These are phyloP conservation scores for Tilletia walkeri DNA, from an alignment of 1,284 basidiomycete genomes.

Conservation along the genomic window DNA sequence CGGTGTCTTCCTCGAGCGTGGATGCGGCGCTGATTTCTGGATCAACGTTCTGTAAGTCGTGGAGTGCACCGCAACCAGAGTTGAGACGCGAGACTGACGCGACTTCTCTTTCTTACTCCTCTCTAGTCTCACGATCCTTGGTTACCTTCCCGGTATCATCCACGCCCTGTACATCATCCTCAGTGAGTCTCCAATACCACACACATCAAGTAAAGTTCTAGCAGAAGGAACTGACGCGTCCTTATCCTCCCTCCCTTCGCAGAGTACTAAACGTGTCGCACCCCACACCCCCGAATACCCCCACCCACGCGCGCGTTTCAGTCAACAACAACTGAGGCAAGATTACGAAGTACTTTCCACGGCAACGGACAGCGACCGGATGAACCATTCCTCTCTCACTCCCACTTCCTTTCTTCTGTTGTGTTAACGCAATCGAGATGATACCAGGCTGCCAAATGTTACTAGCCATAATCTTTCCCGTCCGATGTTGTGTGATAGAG, in stretches of 20 bases:
- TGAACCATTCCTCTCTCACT: too few relatives aligned
- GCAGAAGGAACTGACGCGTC: background rate
- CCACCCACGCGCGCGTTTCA: too few relatives aligned
- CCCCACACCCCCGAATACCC: background rate
- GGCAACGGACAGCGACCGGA: too few relatives aligned
- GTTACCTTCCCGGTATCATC: constrained; percentile 46
- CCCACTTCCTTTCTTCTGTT: too few relatives aligned
- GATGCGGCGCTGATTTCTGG: constrained; percentile 27
- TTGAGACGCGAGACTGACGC: background rate
- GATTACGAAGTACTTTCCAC: too few relatives aligned
- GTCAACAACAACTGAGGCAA: too few relatives aligned
- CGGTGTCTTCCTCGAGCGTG: constrained; percentile 40
- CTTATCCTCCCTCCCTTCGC: background rate
- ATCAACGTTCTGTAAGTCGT: constrained; percentile 32
- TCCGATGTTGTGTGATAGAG: too few relatives aligned
- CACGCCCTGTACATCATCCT: constrained; percentile 50
- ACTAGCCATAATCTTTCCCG: too few relatives aligned
- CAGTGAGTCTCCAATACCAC: constrained; percentile 16
- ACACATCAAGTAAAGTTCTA: too few relatives aligned
- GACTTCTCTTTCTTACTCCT: constrained; percentile 31
- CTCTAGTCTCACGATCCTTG: constrained; percentile 38
- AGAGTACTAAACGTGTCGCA: constrained; percentile 13
- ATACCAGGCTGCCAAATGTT: too few relatives aligned
- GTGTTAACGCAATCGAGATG: too few relatives aligned
- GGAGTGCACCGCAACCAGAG: background rate